phyloP scores from a whole-genome alignment of 176 grass and related monocot genomes.

The bread wheat (Triticum aestivum) region DNA sequence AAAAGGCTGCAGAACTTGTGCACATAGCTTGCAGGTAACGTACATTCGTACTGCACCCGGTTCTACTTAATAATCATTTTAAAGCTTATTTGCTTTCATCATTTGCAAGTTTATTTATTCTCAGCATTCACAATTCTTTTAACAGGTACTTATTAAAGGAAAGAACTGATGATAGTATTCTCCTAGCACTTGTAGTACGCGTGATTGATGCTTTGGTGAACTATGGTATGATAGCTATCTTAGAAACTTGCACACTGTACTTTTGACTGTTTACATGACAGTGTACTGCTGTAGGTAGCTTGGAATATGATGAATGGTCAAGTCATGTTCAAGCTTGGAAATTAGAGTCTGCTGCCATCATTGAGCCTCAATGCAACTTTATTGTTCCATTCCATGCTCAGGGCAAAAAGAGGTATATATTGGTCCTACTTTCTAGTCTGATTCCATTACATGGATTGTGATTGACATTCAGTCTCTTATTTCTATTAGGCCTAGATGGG shows the following conservation, averaged over 20 bases:
- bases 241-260: conserved; percentile 18
- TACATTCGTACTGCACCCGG: conserved; percentile 17
- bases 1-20: conserved; percentile 79
- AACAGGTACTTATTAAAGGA: conserved; percentile 91
- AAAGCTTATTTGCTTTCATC: background rate
- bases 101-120: conserved; percentile 19
- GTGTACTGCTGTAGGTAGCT: conserved; percentile 60
- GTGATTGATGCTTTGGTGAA: conserved; percentile 95
- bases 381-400: conserved; percentile 73
- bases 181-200: conserved; percentile 77
- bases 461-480: conserved; percentile 23
- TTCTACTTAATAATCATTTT: conserved; percentile 22
- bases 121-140: conserved; percentile 30
- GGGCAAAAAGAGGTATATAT: conserved; percentile 84
- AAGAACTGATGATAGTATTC: conserved; percentile 95
- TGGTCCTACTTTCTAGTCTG: conserved; percentile 10
- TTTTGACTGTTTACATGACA: conserved; percentile 41
- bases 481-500: conserved; percentile 82
- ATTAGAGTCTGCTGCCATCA: conserved; percentile 83
- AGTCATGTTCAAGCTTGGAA: conserved; percentile 89
- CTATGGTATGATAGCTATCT: conserved; percentile 63
- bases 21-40: conserved; percentile 79
- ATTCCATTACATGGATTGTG: conserved; percentile 17
- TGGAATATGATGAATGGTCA: conserved; percentile 95
- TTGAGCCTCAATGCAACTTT: conserved; percentile 91